phyloP scores from a whole-genome alignment of 73 alveolate genomes.

The Urostyla sp. region DNA sequence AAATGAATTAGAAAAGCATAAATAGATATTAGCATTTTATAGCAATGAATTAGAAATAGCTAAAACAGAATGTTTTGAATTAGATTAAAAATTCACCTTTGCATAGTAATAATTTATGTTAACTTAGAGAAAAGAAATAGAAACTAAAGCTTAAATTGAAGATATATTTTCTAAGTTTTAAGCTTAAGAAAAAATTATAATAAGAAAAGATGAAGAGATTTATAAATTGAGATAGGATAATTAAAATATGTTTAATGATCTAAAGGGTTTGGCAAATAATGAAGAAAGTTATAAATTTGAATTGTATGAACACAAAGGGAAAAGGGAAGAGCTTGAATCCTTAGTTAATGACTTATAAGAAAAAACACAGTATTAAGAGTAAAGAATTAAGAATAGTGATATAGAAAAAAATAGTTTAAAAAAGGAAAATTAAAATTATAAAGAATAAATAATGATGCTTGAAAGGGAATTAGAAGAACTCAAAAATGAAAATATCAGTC shows the following conservation, averaged over 20 bases:
- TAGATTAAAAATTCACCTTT: background rate
- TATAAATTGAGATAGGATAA: conserved; percentile 27
- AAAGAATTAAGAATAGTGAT: background rate
- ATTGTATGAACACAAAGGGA: background rate
- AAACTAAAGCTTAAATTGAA: background rate
- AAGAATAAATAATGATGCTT: background rate
- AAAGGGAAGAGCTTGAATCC: conserved; percentile 20
- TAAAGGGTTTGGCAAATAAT: background rate
- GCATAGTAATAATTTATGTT: conserved; percentile 2
- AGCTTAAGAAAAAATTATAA: background rate
- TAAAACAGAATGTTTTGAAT: background rate
- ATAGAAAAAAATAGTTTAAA: background rate
- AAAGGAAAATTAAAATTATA: background rate
- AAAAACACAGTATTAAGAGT: background rate
- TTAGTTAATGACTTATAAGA: conserved; percentile 13
- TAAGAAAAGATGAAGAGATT: conserved; percentile 29
- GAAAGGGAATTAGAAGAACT: conserved; percentile 11
- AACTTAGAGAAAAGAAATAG: conserved; percentile 2
- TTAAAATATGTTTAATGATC: conserved; percentile 23
- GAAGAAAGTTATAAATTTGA: conserved; percentile 30
- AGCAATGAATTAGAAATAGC: conserved; percentile 9
- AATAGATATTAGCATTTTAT: background rate
- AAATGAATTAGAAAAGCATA: conserved; percentile 16
- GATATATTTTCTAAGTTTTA: background rate
- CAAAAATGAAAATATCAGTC: conserved; percentile 6